Conservation (phyloP, 1,284 basidiomycete species). For the Ganoderma sinense region DNA sequence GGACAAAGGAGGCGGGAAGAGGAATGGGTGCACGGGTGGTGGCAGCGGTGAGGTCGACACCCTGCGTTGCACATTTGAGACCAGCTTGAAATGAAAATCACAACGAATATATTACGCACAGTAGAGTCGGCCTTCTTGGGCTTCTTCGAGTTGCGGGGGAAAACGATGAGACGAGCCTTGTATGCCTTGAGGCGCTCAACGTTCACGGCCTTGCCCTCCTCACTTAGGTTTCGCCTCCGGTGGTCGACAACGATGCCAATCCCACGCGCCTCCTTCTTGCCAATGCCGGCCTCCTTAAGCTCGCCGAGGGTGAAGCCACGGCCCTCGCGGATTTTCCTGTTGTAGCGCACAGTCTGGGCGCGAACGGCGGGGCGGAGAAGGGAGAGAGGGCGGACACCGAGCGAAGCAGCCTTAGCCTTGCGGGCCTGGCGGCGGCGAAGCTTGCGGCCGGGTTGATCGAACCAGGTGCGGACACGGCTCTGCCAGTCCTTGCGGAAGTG, state of each 20-base stretch:
- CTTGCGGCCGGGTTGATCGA: slow-evolving; percentile 99
- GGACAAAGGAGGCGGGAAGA: slow-evolving; percentile 71
- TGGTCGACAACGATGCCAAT: slow-evolving; percentile 98
- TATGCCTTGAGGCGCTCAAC: slow-evolving; percentile 96
- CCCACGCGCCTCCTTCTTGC: slow-evolving; percentile 92
- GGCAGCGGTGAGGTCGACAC: slow-evolving; percentile 84
- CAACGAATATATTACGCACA: slow-evolving; percentile 65
- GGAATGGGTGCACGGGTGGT: slow-evolving; percentile 80
- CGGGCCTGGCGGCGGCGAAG: slow-evolving; percentile 95
- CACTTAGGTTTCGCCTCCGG: slow-evolving; percentile 95
- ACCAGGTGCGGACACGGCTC: slow-evolving; percentile 95
- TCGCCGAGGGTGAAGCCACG: slow-evolving; percentile 97
- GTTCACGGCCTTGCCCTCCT: slow-evolving; percentile 97
- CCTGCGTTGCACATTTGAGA: slow-evolving; percentile 51
- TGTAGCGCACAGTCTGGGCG: slow-evolving; percentile 97
- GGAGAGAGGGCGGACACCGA: slow-evolving; percentile 92
- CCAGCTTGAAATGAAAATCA: background rate
- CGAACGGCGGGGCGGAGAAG: slow-evolving; percentile 98
- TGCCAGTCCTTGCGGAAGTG: slow-evolving; percentile 99
- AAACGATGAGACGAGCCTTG: slow-evolving; percentile 88
- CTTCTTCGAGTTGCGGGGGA: slow-evolving; percentile 96
- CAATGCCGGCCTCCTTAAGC: slow-evolving; percentile 95
- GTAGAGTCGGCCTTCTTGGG: slow-evolving; percentile 94
- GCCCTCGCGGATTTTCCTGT: slow-evolving; percentile 97
- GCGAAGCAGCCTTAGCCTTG: slow-evolving; percentile 89